Percentiles rank a stretch among this genome's conserved stretches.
phyloP scores from a whole-genome alignment of 1,284 basidiomycete species.

The Sphagnurus paluster region DNA sequence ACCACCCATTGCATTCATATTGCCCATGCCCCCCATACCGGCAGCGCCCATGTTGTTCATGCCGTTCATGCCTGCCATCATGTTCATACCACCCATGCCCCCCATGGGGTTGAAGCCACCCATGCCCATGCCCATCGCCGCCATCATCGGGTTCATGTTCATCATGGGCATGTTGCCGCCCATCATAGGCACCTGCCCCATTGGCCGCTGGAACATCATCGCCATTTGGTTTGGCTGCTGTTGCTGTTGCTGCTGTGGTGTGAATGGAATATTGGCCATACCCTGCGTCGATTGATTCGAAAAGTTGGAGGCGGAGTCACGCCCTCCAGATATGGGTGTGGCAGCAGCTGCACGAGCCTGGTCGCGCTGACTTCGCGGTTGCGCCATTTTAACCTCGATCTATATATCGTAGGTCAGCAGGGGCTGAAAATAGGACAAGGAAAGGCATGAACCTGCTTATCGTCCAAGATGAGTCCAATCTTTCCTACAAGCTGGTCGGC shows the following conservation, averaged over 20 bases:
- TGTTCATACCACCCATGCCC: constrained; percentile 37
- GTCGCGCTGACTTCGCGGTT: constrained; percentile 72
- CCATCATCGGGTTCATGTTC: constrained; percentile 45
- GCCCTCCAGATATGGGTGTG: constrained; percentile 13
- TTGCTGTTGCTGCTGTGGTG: constrained; percentile 18
- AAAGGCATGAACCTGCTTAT: constrained; percentile 60
- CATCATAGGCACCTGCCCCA: constrained; percentile 53
- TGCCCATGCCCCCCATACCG: constrained; percentile 3
- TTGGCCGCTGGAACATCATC: constrained; percentile 59
- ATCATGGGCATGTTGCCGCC: constrained; percentile 33
- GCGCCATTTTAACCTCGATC: constrained; percentile 88
- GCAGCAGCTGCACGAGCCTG: constrained; percentile 37
- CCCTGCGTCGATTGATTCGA: constrained; percentile 17
- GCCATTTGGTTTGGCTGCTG: constrained; percentile 44
- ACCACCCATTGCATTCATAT: constrained; percentile 33
- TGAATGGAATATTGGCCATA: constrained; percentile 29
- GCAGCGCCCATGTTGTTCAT: constrained; percentile 27
- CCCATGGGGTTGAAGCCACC: constrained; percentile 41
- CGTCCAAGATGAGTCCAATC: constrained; percentile 71
- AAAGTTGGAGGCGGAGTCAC: constrained; percentile 22
- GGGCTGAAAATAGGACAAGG: not conserved
- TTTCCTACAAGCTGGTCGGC: constrained; percentile 74
- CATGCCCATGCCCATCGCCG: constrained; percentile 38
- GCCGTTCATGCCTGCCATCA: constrained; percentile 38
- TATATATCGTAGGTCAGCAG: constrained; percentile 26